Conservation (phyloP, 441 rosid genomes). For the Erodium moschatum region DNA sequence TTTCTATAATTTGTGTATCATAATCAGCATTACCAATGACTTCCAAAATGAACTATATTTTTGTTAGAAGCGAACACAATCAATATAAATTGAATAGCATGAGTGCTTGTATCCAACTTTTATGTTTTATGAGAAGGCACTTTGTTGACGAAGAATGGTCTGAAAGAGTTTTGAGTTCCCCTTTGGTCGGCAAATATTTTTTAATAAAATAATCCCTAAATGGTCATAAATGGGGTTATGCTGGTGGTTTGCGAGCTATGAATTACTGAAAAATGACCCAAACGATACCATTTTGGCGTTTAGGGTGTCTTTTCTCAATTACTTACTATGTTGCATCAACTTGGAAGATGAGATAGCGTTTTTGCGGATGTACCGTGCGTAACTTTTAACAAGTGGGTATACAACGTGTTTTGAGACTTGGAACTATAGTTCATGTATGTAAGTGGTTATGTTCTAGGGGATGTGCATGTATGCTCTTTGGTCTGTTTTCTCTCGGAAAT, state of each 20-base stretch:
- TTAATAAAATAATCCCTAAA: not conserved
- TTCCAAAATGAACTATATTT: constrained; percentile 1
- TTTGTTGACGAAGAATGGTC: not conserved
- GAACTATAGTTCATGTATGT: too few species aligned
- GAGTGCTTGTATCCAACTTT: not conserved
- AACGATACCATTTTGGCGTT: not conserved
- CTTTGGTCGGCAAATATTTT: not conserved
- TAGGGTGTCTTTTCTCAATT: not conserved
- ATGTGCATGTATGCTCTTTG: not conserved
- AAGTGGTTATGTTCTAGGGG: too few species aligned
- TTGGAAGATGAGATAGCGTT: not conserved
- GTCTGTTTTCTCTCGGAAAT: not conserved
- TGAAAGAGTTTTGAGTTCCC: not conserved
- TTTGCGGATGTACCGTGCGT: not conserved
- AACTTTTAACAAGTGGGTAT: not conserved
- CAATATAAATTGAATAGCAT: not conserved
- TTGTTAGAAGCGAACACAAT: not conserved
- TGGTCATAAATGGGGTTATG: not conserved
- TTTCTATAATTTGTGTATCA: not conserved
- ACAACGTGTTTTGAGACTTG: not conserved
- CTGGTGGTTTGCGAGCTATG: not conserved
- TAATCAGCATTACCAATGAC: constrained; percentile 11
- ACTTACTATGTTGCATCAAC: not conserved
- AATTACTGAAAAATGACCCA: not conserved
- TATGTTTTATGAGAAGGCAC: not conserved